Evolutionary conservation across 2,329 filamentous ascomycete genomes (phyloP).

Genomic region (Diplodia mutila): DNA sequence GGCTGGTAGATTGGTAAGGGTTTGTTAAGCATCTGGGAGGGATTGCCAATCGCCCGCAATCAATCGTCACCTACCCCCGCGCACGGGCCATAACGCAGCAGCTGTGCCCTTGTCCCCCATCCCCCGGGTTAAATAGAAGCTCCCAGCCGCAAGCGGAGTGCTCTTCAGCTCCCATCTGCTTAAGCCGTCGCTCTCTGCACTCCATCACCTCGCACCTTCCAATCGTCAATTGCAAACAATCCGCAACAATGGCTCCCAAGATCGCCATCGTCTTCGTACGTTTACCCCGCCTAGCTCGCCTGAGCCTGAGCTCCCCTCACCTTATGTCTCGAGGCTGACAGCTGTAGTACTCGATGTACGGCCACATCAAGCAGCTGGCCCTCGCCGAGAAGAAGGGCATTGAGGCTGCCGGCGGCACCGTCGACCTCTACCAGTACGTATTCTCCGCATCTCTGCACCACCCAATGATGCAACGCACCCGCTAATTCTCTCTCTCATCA

Average conservation of each 20-base stretch:
- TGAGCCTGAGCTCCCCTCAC: no score
- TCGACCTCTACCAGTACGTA: conserved; percentile 78
- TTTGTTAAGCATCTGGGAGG: conserved; percentile 26
- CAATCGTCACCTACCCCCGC: background rate
- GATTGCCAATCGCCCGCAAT: conserved; percentile 14
- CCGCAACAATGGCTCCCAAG: conserved; percentile 75
- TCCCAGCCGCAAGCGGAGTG: background rate
- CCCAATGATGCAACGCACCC: no score
- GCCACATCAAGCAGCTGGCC: conserved; percentile 82
- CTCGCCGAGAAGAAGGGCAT: conserved; percentile 91
- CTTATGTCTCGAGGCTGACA: no score
- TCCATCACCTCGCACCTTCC: background rate
- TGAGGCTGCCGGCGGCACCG: conserved; percentile 80
- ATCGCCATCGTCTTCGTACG: conserved; percentile 87
- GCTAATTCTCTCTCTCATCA: conserved; percentile 36
- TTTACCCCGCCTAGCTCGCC: conserved; percentile 33
- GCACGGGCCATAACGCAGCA: conserved; percentile 13
- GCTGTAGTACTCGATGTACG: conserved; percentile 85
- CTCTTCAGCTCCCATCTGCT: background rate
- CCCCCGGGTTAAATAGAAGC: conserved; percentile 10
- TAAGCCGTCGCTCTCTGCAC: background rate
- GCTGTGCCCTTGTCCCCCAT: background rate
- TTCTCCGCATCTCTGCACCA: background rate
- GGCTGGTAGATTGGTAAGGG: conserved; percentile 25
- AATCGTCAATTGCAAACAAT: background rate